Evolutionary conservation across 2,329 filamentous ascomycete genomes (phyloP).

Genomic region (Aspergillus arachidicola): DNA sequence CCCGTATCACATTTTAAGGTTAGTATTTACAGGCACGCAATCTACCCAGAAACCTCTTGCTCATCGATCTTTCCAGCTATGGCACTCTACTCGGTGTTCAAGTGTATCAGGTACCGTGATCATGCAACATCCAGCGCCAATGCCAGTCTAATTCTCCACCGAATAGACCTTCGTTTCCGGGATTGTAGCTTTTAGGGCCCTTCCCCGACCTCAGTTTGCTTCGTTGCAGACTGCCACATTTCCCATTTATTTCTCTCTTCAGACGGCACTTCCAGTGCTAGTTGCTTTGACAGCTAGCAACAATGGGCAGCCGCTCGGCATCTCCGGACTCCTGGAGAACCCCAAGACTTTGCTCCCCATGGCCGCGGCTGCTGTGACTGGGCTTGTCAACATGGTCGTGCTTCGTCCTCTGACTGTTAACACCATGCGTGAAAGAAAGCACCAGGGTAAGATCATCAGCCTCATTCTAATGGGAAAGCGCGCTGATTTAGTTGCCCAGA

Average conservation of each 20-base stretch:
- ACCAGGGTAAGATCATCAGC: conserved; percentile 66
- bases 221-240: conserved; percentile 79
- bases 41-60: not conserved
- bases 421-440: conserved; percentile 73
- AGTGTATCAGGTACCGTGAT: conserved; percentile 72
- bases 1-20: conserved; percentile 39
- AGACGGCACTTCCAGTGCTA: conserved; percentile 72
- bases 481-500: conserved; percentile 49
- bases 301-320: conserved; percentile 33
- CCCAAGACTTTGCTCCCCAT: conserved; percentile 69
- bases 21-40: conserved; percentile 2
- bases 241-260: conserved; percentile 79
- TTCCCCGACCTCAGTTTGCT: conserved; percentile 79
- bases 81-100: conserved; percentile 84
- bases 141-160: not conserved
- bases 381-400: conserved; percentile 69
- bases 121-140: conserved; percentile 1
- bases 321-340: conserved; percentile 53
- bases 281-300: conserved; percentile 80
- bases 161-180: conserved; percentile 72
- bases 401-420: conserved; percentile 75
- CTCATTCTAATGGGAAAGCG: not conserved
- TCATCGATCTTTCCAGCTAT: conserved; percentile 60
- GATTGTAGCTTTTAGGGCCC: conserved; percentile 73
- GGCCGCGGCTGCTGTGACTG: conserved; percentile 68